These are phyloP conservation scores for Talaromyces sp. DNA, from an alignment of 2,329 filamentous ascomycete genomes.

Conservation along the genomic window DNA sequence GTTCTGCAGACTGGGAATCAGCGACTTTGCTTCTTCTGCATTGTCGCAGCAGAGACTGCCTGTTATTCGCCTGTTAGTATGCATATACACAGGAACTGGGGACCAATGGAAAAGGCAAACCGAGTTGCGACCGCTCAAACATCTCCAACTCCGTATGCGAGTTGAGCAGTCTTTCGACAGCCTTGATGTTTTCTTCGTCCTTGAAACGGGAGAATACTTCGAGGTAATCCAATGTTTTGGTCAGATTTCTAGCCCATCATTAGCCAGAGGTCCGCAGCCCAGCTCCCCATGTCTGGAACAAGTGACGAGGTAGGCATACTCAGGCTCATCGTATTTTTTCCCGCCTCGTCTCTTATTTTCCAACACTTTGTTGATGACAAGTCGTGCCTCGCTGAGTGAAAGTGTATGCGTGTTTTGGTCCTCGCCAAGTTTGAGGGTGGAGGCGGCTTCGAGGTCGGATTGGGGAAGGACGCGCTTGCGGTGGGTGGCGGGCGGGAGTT, in stretches of 20 bases:
- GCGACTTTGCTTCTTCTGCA: constrained; percentile 90
- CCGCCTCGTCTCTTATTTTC: constrained; percentile 73
- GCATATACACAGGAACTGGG: background rate
- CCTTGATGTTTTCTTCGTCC: constrained; percentile 87
- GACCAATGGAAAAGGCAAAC: constrained; percentile 43
- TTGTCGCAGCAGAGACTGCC: constrained; percentile 89
- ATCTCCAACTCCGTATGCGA: constrained; percentile 73
- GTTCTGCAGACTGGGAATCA: constrained; percentile 82
- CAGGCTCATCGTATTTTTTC: constrained; percentile 79
- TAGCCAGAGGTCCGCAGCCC: background rate
- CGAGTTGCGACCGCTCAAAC: constrained; percentile 90
- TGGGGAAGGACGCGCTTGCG: constrained; percentile 42
- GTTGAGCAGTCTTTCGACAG: constrained; percentile 82
- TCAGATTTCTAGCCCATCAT: constrained; percentile 55
- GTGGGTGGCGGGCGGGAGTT: constrained; percentile 36
- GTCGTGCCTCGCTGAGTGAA: constrained; percentile 84
- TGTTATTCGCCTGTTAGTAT: constrained; percentile 36
- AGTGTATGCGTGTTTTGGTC: constrained; percentile 89
- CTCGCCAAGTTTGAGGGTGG: constrained; percentile 81
- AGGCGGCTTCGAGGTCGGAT: constrained; percentile 78
- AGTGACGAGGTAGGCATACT: constrained; percentile 52
- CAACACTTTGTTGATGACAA: constrained; percentile 87
- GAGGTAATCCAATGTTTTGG: constrained; percentile 86
- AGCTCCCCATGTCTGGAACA: background rate
- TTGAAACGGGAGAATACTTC: constrained; percentile 95